phyloP scores from a whole-genome alignment of 1,284 basidiomycete species.

The Apiotrichum porosum region DNA sequence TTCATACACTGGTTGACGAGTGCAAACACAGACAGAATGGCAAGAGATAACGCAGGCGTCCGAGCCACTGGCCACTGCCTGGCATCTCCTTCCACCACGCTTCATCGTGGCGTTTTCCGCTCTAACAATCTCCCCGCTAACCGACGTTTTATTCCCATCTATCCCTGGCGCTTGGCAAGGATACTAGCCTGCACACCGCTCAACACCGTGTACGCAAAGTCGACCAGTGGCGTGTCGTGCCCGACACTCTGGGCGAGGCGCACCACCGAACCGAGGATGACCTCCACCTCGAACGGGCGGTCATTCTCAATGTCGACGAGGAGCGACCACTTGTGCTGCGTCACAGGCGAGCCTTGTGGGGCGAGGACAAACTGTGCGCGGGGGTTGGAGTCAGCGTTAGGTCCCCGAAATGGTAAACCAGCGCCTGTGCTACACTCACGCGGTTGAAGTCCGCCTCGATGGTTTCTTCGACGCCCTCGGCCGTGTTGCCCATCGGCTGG shows the following conservation, averaged over 20 bases:
- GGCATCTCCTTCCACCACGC: no score
- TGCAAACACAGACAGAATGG: no score
- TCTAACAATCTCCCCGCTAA: no score
- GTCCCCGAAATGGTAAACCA: neutral
- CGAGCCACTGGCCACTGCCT: no score
- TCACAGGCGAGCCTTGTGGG: neutral
- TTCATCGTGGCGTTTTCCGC: no score
- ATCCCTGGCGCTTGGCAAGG: no score
- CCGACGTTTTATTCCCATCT: no score
- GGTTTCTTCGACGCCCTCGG: conserved; percentile 17
- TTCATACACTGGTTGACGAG: no score
- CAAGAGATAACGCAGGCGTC: no score
- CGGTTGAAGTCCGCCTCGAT: conserved; percentile 9
- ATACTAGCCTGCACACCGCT: conserved; percentile 33
- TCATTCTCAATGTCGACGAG: conserved; percentile 42
- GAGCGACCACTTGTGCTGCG: conserved; percentile 39
- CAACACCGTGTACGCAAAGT: conserved; percentile 36
- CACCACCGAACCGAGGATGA: conserved; percentile 40
- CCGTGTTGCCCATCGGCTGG: conserved; percentile 23
- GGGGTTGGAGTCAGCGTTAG: neutral
- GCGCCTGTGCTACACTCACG: neutral
- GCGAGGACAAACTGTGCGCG: conserved; percentile 5
- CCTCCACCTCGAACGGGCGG: conserved; percentile 47
- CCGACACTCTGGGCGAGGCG: conserved; percentile 29
- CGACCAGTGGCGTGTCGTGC: conserved; percentile 27